These are phyloP conservation scores for Paramecium tetraurelia DNA, from an alignment of 73 alveolate genomes.

Conservation along the genomic window DNA sequence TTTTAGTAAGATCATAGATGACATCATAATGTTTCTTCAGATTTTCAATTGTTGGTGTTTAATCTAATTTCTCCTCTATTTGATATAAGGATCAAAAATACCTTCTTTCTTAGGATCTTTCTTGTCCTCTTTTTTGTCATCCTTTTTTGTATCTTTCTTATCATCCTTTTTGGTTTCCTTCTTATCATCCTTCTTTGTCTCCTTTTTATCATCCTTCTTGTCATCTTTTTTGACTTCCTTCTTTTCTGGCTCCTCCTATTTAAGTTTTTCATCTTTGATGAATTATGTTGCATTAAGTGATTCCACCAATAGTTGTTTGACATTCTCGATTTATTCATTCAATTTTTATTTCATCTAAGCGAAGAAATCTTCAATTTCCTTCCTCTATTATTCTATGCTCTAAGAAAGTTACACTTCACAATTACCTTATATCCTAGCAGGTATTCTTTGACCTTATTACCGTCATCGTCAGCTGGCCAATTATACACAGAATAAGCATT, in stretches of 20 bases:
- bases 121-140: neutral
- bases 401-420: neutral
- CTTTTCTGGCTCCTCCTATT: neutral
- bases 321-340: neutral
- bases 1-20: slow-evolving; percentile 6
- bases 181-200: neutral
- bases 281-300: neutral
- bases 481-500: slow-evolving; percentile 9
- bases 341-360: neutral
- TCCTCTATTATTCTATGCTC: slow-evolving; percentile 1
- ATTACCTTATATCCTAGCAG: neutral
- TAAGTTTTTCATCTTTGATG: neutral
- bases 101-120: neutral
- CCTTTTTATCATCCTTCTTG: neutral
- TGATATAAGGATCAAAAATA: neutral
- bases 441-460: neutral
- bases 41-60: neutral
- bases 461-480: slow-evolving; percentile 43
- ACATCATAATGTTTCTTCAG: slow-evolving; percentile 8
- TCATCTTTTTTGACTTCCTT: neutral
- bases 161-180: slow-evolving; percentile 38
- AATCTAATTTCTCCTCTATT: neutral
- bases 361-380: slow-evolving; percentile 33
- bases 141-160: slow-evolving; percentile 33
- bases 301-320: neutral